A percentile compares a stretch with the other conserved stretches of the same genome.
phyloP scores from a whole-genome alignment of 306 rosid species.

The Prunus mongolica region DNA sequence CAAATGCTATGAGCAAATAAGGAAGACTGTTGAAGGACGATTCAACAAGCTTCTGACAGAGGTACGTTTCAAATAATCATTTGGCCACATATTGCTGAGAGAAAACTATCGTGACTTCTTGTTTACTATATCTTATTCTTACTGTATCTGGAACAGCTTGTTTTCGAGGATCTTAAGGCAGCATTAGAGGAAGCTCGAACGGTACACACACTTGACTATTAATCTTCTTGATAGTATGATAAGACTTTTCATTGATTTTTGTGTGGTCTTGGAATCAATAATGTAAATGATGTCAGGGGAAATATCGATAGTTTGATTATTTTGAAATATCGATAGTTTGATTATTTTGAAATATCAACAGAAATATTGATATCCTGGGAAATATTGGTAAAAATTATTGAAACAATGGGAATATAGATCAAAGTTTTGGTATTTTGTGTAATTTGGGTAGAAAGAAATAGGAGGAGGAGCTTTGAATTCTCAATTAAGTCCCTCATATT shows the following conservation, averaged over 20 bases:
- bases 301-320: not conserved
- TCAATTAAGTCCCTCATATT: too few species aligned
- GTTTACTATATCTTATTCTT: slow-evolving; percentile 6
- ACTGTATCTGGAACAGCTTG: slow-evolving; percentile 60
- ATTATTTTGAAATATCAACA: not conserved
- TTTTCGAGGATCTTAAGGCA: slow-evolving; percentile 83
- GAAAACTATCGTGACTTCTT: not conserved
- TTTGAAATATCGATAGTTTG: not conserved
- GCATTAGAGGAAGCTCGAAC: slow-evolving; percentile 88
- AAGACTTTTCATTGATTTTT: not conserved
- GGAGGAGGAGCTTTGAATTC: not conserved
- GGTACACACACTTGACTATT: slow-evolving; percentile 39
- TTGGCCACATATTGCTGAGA: not conserved
- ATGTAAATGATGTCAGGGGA: not conserved
- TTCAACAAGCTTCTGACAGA: slow-evolving; percentile 80
- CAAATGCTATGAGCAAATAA: slow-evolving; percentile 88
- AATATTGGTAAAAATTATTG: not conserved
- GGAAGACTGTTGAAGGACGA: slow-evolving; percentile 87
- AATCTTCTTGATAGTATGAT: not conserved
- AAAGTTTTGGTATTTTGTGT: not conserved
- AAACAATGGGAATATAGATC: not conserved
- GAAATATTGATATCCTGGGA: not conserved
- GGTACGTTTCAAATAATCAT: slow-evolving; percentile 36
- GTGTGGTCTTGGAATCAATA: not conserved
- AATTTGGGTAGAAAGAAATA: not conserved